phyloP scores from a whole-genome alignment of 768 basidiomycete genomes.

The Tremella fuciformis region DNA sequence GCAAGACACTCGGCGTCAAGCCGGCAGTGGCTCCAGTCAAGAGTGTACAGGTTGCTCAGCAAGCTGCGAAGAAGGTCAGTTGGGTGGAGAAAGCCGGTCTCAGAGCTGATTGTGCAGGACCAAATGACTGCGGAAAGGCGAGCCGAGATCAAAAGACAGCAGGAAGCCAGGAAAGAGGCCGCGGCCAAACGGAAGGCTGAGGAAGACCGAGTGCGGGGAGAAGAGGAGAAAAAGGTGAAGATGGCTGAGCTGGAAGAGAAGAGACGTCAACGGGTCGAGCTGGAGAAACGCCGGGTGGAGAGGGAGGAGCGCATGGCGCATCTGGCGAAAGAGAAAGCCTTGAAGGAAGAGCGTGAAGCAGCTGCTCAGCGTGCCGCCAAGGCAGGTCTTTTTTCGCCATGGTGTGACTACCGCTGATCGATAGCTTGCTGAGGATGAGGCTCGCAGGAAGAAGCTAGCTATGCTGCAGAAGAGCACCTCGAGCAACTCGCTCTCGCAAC shows the following conservation, averaged over 20 bases:
- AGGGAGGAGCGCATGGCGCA: constrained; percentile 26
- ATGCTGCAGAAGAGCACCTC: constrained; percentile 15
- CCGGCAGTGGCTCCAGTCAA: constrained; percentile 58
- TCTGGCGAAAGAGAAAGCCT: constrained; percentile 34
- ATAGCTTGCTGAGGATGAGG: constrained; percentile 32
- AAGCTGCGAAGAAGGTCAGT: constrained; percentile 82
- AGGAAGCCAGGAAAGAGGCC: constrained; percentile 68
- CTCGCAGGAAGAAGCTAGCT: constrained; percentile 36
- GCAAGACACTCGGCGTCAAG: constrained; percentile 35
- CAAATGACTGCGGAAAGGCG: constrained; percentile 84
- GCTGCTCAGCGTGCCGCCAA: constrained; percentile 24
- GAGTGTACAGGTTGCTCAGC: constrained; percentile 75
- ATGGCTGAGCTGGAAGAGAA: constrained; percentile 27
- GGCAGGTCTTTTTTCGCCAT: constrained; percentile 20
- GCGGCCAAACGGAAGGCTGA: constrained; percentile 64
- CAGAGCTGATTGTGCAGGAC: constrained; percentile 59
- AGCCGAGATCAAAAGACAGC: constrained; percentile 68
- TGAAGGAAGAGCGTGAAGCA: constrained; percentile 30
- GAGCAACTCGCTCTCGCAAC: background rate
- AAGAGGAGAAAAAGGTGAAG: constrained; percentile 27
- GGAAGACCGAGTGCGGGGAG: constrained; percentile 57
- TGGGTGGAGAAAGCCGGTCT: background rate
- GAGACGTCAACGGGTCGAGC: constrained; percentile 17
- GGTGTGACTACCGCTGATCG: background rate
- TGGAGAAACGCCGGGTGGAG: constrained; percentile 23